Evolutionary conservation across 2,329 filamentous ascomycete species (phyloP).

Genomic region (Microascus cirrosus): DNA sequence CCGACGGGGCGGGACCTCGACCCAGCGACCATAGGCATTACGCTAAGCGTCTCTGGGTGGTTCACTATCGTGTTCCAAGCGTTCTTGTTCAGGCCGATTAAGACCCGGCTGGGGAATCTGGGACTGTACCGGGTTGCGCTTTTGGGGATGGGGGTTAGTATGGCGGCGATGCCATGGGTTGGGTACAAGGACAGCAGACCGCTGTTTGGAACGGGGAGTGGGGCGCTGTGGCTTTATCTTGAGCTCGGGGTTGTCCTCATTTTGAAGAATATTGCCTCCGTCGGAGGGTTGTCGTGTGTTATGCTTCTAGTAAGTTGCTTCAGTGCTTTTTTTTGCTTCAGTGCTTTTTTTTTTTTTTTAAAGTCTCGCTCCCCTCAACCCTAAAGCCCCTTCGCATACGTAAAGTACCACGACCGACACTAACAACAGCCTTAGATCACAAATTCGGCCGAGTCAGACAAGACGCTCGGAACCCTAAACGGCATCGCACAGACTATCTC

Average conservation of each 20-base stretch:
- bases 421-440: slow-evolving; percentile 60
- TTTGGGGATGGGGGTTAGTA: slow-evolving; percentile 69
- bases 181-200: slow-evolving; percentile 58
- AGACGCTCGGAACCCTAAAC: slow-evolving; percentile 80
- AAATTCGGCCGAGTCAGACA: slow-evolving; percentile 79
- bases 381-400: no score
- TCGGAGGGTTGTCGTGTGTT: slow-evolving; percentile 82
- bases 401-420: no score
- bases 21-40: slow-evolving; percentile 74
- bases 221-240: slow-evolving; percentile 61
- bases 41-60: slow-evolving; percentile 70
- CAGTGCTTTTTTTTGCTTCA: neutral
- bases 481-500: slow-evolving; percentile 90
- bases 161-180: slow-evolving; percentile 82
- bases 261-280: slow-evolving; percentile 80
- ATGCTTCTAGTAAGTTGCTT: slow-evolving; percentile 60
- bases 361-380: no score
- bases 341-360: neutral
- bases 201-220: slow-evolving; percentile 45
- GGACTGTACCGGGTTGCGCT: slow-evolving; percentile 72
- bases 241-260: slow-evolving; percentile 75
- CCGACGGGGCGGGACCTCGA: slow-evolving; percentile 68
- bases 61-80: slow-evolving; percentile 87
- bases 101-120: slow-evolving; percentile 73
- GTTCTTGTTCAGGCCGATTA: slow-evolving; percentile 68